Evolutionary conservation across 768 basidiomycete species (phyloP), one percentile per base, ranked within the genome.

Genomic region (Lactarius vividus): DNA sequence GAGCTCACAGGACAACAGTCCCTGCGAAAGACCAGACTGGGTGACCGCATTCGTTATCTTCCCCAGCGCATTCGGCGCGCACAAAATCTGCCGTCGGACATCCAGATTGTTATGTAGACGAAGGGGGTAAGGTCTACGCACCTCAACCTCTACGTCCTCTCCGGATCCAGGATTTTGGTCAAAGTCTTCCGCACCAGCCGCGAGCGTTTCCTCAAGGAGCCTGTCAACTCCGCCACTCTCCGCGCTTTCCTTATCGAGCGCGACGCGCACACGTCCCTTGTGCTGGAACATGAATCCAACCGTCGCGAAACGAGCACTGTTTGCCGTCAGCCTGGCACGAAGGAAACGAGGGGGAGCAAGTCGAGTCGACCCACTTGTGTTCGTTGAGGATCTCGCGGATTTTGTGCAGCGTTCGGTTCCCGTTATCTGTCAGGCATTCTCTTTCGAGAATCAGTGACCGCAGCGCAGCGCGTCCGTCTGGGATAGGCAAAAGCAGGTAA

Each of bases 381-480:
- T 42, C n/a, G n/a, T 64, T 70, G 35, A 70, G 53, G 20, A 69
- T 58, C 28, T 69, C 64, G 52, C 62, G 67, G 37, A 69, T 26
- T 44, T 65, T 59, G 23, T 63, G 61, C 9, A 70, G 35, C 40
- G 70, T 70, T 33, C 70, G 70, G 16, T 69, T 69, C 5, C 39
- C 53, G 3, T 70, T 70, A 35, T 70, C 70, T 35, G 70, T 70
- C 62, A 70, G 33, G 59, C 64, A 69, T 23, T 70, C 69, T 59
- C 68, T 70, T 63, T 63, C 59, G 53, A 9, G 20, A 18, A 26
- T 65, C 59, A 66, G 59, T 35, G 44, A 8, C 18, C 2, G 23
- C 33, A n/a, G 9, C 35, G 37, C 20, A 4, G 18, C 11, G 26
- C 18, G 18, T 40, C 40, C 40, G 40, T 40, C 16, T 13, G 11